Evolutionary conservation across 2,329 filamentous ascomycete genomes (phyloP), one percentile per base, ranked within the genome.

Genomic region (Achaetomium macrosporum): DNA sequence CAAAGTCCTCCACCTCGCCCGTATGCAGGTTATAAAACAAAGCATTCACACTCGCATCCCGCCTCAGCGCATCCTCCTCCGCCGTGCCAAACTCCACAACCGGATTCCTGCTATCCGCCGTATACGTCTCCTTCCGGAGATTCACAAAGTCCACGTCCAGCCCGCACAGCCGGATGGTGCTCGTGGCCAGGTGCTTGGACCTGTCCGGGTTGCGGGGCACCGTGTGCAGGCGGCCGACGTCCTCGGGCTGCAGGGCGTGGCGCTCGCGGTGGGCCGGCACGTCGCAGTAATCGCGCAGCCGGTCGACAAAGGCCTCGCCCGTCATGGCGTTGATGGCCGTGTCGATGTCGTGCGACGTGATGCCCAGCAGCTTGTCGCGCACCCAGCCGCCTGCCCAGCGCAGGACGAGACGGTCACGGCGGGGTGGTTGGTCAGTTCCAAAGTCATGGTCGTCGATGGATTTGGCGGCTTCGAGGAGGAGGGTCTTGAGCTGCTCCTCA

Each of bases 91-190:
- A 96, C 66, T 96, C 90, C 78, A 97, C 87, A 62, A 89, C 79
- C 1, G 92, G 92, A 63, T 95, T 96, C 35, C 93, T 83, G 64
- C 88, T 95, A 55, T 93, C 83, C n/a, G 89, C 85, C 1, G 84
- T 80, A 63, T 97, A 97, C 0, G 86, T 91, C 71, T 97, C 93
- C 66, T 90, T 95, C 42, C 92, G 81, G 43, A 97, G 74, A 66
- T 97, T 99, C 62, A 99, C 93, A 65, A 99, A 84, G 66, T 99
- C 92, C 44, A 96, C 80, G 65, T 97, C 92, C 45, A 95, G 77
- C 1, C 87, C 90, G 64, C 96, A 84, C 53, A 97, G 83, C 59
- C 79, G 87, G 20, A 88, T 90, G 10, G 90, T 95, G 45, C 90
- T 88, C 0, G 92, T 97, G 70, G 95, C 92, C 13, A 97, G 79